Base-by-base conservation (phyloP, 805 yeast genomes). In the Saccharomycopsis malanga region DNA sequence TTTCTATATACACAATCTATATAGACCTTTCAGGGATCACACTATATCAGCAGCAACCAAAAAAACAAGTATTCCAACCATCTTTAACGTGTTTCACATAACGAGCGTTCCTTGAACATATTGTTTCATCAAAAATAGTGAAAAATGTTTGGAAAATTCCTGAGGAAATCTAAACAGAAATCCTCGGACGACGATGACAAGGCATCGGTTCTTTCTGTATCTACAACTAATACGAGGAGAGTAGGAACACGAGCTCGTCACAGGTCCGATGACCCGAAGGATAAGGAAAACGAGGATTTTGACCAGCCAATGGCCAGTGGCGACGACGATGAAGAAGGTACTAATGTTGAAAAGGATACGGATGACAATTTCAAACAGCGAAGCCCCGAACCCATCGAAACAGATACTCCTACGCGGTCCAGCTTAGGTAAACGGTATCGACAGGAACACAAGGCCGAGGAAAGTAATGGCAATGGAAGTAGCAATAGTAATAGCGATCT, bases 131-230 rank as follows among this genome's bases (percentile, higher is more conserved):
- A n/a, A n/a, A n/a, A n/a, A n/a, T n/a, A n/a, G n/a, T 21, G 24
- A 37, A 20, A 17, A 24, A 47, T 47, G 47, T 38, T 47, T 23
- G 36, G 20, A 29, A 43, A 47, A 34, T 47, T 47, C 22, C 21
- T 20, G 1, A 36, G 37, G 22, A 45, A 37, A 32, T 42, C 49
- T 7, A 45, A 45, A 21, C 49, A 45, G 40, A 45, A 45, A 35
- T 20, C 23, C 5, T 9, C 30, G 7, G 30, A 27, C 30, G 30
- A 27, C 12, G 30, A 27, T 7, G 30, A 27, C 12, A 18, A 14
- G 10, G 38, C 38, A 9, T 15, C 38, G n/a, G 7, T 15, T 15
- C 17, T 34, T 9, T 34, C 38, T 12, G n/a, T 15, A n/a, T n/a
- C 23, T 12, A 10, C 40, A 6, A 5, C 27, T 10, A 18, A 6